Percentiles rank a stretch among this genome's conserved stretches.
Conservation (phyloP, 225 moss, liverwort and hornwort genomes). For the Climacium dendroides region DNA sequence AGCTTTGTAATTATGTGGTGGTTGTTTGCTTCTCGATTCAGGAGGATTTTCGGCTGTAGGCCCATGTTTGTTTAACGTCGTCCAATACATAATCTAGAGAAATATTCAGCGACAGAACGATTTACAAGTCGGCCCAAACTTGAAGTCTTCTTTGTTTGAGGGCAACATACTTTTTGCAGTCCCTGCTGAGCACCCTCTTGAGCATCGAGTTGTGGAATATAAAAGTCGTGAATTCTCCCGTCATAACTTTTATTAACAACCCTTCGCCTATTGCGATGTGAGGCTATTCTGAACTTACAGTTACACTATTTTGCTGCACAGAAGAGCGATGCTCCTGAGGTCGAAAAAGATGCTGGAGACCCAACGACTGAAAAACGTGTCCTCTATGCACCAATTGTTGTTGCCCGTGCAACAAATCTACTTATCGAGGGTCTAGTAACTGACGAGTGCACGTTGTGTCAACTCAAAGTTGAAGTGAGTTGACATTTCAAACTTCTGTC, state of each 20-base stretch:
- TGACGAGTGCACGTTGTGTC: conserved; percentile 55
- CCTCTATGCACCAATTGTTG: conserved; percentile 56
- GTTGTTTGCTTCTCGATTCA: not conserved
- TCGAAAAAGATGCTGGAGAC: conserved; percentile 18
- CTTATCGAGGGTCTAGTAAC: conserved; percentile 59
- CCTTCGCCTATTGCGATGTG: not conserved
- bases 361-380: conserved; percentile 25
- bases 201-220: not conserved
- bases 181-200: not conserved
- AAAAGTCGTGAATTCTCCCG: not conserved
- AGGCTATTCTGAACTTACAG: not conserved
- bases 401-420: conserved; percentile 59
- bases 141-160: not conserved
- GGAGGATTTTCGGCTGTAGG: not conserved
- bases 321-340: conserved; percentile 26
- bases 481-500: not conserved
- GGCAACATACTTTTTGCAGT: not conserved
- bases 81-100: not conserved
- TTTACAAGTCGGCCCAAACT: not conserved
- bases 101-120: not conserved
- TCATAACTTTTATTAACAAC: not conserved
- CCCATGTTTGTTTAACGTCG: not conserved
- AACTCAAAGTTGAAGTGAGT: conserved; percentile 71
- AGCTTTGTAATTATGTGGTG: not conserved
- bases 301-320: not conserved